Evolutionary conservation across 1,284 basidiomycete species (phyloP).

Genomic region (Bjerkandera adusta): DNA sequence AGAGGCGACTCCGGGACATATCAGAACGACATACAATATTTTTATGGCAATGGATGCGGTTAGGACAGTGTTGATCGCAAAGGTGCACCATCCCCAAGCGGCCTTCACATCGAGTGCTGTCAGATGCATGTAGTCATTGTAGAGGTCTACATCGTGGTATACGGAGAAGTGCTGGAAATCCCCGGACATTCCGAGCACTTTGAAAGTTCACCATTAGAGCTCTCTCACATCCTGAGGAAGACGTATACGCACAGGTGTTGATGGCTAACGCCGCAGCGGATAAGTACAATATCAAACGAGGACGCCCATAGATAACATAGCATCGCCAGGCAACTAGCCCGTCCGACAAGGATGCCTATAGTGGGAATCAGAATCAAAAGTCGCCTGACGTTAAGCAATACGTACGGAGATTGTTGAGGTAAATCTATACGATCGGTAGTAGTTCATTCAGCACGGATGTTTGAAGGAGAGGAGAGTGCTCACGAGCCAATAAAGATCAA

Average conservation of each 20-base stretch:
- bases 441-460: not conserved
- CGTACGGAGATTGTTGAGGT: not conserved
- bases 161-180: not conserved
- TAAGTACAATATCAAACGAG: not conserved
- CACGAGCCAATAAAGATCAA: not conserved
- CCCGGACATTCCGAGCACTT: not conserved
- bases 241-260: not conserved
- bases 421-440: not conserved
- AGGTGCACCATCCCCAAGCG: not conserved
- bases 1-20: too few species aligned
- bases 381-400: not conserved
- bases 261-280: not conserved
- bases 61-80: not conserved
- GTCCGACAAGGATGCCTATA: not conserved
- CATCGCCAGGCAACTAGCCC: not conserved
- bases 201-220: not conserved
- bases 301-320: not conserved
- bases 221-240: not conserved
- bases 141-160: not conserved
- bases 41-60: not conserved
- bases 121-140: not conserved
- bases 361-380: not conserved
- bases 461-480: not conserved
- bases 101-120: not conserved
- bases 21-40: conserved; percentile 1